Evolutionary conservation across 805 yeast species (phyloP), one percentile per base, ranked within the genome.

Genomic region (Zygosaccharomyces pseudorouxii): DNA sequence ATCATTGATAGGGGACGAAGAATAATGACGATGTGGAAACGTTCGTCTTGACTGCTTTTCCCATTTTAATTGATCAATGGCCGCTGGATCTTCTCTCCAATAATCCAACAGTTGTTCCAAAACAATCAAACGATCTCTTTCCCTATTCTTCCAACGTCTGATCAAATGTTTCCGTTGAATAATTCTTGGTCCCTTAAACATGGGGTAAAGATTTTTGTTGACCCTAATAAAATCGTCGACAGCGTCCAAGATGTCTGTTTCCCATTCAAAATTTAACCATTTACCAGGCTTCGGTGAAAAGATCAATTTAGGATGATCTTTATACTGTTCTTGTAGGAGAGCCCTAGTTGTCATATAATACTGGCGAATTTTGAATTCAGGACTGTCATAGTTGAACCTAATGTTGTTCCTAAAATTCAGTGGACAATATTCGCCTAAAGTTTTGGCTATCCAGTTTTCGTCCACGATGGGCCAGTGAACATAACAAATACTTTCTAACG

Each of bases 121-220:
- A 27, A 49, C 29, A 5, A 49, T 49, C 14, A 31, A 14, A 27
- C 49, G 30, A 11, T 49, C 42, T 27, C 47, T 45, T 18, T 43
- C 52, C 12, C 45, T 39, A 22, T 49, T 49, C 19, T 31, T 33
- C 52, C 52, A 49, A 8, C 49, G 48, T 20, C 52, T 42, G 27
- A 49, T 29, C 22, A 49, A 5, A 33, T 49, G 49, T 25, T 38
- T 45, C 11, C 52, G 49, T 14, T 40, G 46, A 10, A 45, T 46
- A 11, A 47, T 46, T 30, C 49, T 35, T 11, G 47, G 40, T 25
- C 52, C 49, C 35, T 45, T 42, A 40, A 37, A 49, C 37, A 49
- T 38, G 12, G 52, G 49, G 11, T 38, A 30, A 10, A 46, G 47
- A n/a, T 42, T 40, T 10, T 35, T 41, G 29, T 49, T 49, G 28